phyloP scores from a whole-genome alignment of 2,329 filamentous ascomycete genomes.

The Aspergillus spinulosporus region DNA sequence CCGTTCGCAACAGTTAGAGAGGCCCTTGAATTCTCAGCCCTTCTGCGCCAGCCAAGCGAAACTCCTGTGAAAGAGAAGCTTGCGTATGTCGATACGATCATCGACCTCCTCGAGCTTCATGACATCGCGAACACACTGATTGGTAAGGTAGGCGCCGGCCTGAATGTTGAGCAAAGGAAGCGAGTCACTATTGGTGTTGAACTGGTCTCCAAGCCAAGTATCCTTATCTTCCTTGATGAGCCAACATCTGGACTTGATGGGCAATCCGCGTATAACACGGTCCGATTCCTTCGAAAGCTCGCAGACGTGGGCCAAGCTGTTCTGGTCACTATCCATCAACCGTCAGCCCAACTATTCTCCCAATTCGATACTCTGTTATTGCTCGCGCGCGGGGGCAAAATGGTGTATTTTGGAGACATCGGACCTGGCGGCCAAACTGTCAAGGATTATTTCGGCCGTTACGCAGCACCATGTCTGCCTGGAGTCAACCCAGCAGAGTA shows the following conservation, averaged over 20 bases:
- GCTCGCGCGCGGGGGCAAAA: constrained; percentile 63
- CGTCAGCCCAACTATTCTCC: constrained; percentile 63
- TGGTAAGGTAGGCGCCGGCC: constrained; percentile 39
- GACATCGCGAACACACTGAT: constrained; percentile 54
- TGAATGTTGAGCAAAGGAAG: constrained; percentile 65
- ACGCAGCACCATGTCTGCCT: constrained; percentile 62
- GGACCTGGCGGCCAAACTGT: constrained; percentile 63
- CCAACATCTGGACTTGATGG: constrained; percentile 67
- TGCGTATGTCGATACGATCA: constrained; percentile 62
- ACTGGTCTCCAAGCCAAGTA: constrained; percentile 63
- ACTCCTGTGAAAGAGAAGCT: constrained; percentile 58
- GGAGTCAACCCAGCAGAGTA: constrained; percentile 62
- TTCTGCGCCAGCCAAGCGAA: constrained; percentile 57
- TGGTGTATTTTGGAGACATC: constrained; percentile 67
- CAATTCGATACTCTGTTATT: constrained; percentile 69
- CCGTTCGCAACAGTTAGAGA: constrained; percentile 63
- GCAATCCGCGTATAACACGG: constrained; percentile 57
- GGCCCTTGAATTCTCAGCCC: constrained; percentile 64
- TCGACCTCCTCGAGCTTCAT: constrained; percentile 56
- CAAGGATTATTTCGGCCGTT: constrained; percentile 65
- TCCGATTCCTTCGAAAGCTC: no score
- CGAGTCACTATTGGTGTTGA: constrained; percentile 70
- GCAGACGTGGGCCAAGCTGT: constrained; percentile 61
- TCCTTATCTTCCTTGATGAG: constrained; percentile 68
- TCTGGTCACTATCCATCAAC: constrained; percentile 69